phyloP scores from a whole-genome alignment of 116 monocot genomes.

The Trichopus zeylanicus region DNA sequence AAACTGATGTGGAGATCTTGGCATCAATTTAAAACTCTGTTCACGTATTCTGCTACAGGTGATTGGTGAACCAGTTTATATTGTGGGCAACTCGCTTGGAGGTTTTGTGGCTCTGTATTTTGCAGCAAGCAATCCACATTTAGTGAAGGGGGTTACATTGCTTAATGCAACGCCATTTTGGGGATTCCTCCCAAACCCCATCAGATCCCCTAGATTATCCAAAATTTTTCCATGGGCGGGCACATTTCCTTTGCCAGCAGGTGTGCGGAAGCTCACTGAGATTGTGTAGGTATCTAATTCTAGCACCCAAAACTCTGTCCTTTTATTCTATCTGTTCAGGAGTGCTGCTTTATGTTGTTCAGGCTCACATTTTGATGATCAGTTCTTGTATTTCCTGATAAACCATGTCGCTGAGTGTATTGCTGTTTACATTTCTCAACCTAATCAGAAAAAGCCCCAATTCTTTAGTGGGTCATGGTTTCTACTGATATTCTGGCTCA shows the following conservation, averaged over 20 bases:
- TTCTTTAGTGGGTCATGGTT: too few relatives aligned
- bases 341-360: conserved; percentile 1
- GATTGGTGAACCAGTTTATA: conserved; percentile 85
- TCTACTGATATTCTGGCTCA: too few relatives aligned
- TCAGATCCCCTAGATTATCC: conserved; percentile 59
- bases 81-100: conserved; percentile 95
- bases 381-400: too few relatives aligned
- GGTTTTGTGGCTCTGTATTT: conserved; percentile 80
- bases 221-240: conserved; percentile 92
- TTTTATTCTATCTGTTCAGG: not conserved
- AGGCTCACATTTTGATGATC: too few relatives aligned
- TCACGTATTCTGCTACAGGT: conserved; percentile 40
- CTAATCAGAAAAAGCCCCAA: too few relatives aligned
- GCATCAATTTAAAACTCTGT: not conserved
- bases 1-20: not conserved
- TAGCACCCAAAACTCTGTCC: not conserved
- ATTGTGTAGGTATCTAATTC: conserved; percentile 58
- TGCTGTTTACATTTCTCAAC: too few relatives aligned
- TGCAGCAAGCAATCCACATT: conserved; percentile 63
- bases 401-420: too few relatives aligned
- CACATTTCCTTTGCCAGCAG: conserved; percentile 75
- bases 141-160: conserved; percentile 82
- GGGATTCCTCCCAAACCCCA: conserved; percentile 90
- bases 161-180: conserved; percentile 98
- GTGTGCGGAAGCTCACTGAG: conserved; percentile 52